Evolutionary conservation across 495 filamentous ascomycete genomes (phyloP), one percentile per base, ranked within the genome.

Genomic region (Trichocladium uniseriatum): DNA sequence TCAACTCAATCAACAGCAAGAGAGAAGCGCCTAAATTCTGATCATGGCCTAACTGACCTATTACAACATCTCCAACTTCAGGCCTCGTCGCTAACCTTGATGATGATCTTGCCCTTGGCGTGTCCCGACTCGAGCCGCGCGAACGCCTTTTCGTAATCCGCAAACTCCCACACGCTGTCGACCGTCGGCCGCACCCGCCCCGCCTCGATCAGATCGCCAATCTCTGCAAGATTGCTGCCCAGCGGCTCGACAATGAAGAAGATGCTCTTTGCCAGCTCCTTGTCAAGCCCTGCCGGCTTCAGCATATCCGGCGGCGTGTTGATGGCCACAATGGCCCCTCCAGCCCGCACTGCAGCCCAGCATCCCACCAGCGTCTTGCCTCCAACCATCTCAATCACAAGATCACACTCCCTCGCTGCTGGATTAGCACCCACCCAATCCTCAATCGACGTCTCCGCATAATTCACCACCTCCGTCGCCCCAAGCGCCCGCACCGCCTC

Each of bases 381-480:
- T 0, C 80, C 81, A 29, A 86, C 69, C 64, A 83, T 76, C 59
- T 87, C 85, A n/a, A 88, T 58, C 1, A 79, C 70, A 20, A 78
- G 68, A 52, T 77, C 69, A 58, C 76, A 83, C 31, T 78, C 67
- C 7, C 66, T 59, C 6, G 52, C 60, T 55, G 68, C 69, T 6
- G 85, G 56, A 8, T 64, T 65, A 0, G 60, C 63, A 31, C 72
- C 55, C 2, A 81, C 69, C 66, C 81, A 72, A 14, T 63, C 57
- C n/a, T 63, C 58, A 5, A 68, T 19, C 7, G 65, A 63, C 2
- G 70, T 73, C 8, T 66, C 61, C 18, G 69, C 78, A 56, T 89
- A 89, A 57, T 89, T 80, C 21, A 89, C 69, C 2, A 85, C 74
- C 50, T 82, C 76, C 43, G 84, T 80, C 3, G 83, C 83, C 0